Evolutionary conservation across 768 basidiomycete genomes (phyloP), one percentile per base, ranked within the genome.

Genomic region (Amanita inopinata): DNA sequence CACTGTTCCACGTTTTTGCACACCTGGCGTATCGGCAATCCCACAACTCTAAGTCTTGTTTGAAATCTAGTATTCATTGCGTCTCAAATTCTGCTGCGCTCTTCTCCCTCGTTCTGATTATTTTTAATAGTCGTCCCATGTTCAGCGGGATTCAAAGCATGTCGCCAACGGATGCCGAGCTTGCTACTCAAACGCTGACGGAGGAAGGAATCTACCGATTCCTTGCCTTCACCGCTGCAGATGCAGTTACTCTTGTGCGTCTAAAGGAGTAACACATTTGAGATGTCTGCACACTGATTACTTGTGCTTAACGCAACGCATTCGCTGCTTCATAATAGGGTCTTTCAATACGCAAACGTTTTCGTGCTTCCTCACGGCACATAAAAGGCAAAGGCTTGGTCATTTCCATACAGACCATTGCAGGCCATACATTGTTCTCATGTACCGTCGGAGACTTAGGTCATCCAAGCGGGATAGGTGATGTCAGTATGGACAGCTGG

Each of bases 371-470:
- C 20, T 70, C 74, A 30, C 71, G 85, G 15, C 82, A 87, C 56
- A 62, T 66, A 14, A 83, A 80, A 55, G 85, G 85, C 22, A 84
- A 84, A 57, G 88, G 88, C 23, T 72, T 87, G 46, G 80, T 86
- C 35, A 77, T 90, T 49, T 80, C 82, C 6, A 77, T 90, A 45
- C 85, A 88, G 59, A 74, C 80, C 11, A 78, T 84, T 46, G 78
- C 77, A 3, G 87, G 87, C 0, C 83, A 89, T 51, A 77, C 77
- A 0, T 61, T 90, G 27, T 89, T 90, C 55, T 69, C 85, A 1
- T 90, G 87, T 52, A 86, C 87, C 0, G 85, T 87, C 25, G 86
- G 87, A 7, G 87, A 89, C 60, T 59, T 86, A 31, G 85, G 84
- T 1, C 74, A 75, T 51, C 56, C 59, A 9, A 73, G 71, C 33